Conservation (phyloP, 1,139 yeast species). For the Pichia sp. region DNA sequence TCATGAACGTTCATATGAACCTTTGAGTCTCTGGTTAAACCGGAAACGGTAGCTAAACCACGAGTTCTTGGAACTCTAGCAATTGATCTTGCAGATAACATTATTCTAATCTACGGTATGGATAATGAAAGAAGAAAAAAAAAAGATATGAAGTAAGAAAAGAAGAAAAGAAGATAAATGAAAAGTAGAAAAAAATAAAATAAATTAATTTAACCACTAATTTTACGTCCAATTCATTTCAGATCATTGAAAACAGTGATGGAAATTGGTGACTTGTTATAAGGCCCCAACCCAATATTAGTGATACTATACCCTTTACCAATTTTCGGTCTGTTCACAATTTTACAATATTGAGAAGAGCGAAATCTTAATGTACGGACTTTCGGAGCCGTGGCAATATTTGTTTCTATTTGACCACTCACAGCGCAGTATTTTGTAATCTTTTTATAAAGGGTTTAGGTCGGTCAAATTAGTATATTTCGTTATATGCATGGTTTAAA, state of each 20-base stretch:
- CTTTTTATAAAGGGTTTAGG: not conserved
- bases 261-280: not conserved
- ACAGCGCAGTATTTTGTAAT: not conserved
- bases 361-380: too few species aligned
- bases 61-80: slow-evolving; percentile 37
- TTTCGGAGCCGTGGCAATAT: not conserved
- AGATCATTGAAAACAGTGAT: not conserved
- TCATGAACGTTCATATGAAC: slow-evolving; percentile 91
- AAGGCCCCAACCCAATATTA: too few species aligned
- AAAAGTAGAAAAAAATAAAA: too few species aligned
- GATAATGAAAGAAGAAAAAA: not conserved
- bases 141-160: not conserved
- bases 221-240: not conserved
- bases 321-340: too few species aligned
- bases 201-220: not conserved
- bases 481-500: too few species aligned
- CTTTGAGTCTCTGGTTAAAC: slow-evolving; percentile 82
- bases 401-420: not conserved
- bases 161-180: not conserved
- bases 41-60: slow-evolving; percentile 66
- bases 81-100: slow-evolving; percentile 29
- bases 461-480: too few species aligned
- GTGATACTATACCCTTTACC: too few species aligned
- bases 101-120: slow-evolving; percentile 6
- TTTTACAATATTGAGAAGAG: too few species aligned